Base-by-base conservation (phyloP, 257 asterid species). In the Solanum clarkiae region DNA sequence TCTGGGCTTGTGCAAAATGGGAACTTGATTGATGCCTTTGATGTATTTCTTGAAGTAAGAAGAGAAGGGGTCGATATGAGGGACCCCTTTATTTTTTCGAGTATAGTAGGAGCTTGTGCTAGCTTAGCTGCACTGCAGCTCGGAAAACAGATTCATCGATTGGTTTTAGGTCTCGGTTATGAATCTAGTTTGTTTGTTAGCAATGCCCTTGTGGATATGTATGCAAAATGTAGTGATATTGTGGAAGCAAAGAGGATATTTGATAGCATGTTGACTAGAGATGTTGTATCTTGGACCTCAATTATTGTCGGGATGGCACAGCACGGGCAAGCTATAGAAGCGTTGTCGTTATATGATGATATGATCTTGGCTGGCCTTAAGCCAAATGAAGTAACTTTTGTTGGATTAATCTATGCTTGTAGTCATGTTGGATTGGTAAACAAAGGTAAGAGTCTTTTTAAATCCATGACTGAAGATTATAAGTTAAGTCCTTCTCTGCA, bases 281-380 rank as follows among this genome's bases (percentile, higher is more conserved):
- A 95, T 86, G 86, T 92, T 29, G 95, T 95, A 87, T 93, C 97
- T 36, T 95, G 98, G 99, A 94, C 98, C 36, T 93, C 98, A 11
- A 91, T 94, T 26, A 92, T 95, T 63, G 93, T 94, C 17, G 98
- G 97, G 55, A 89, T 94, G 94, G 98, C 98, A 72, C 97, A 94
- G n/a, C 99, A 95, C 6, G 99, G 99, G 13, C 91, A 65, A 53
- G 94, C 93, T 42, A 49, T 84, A 15, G 93, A 92, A 85, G 97
- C 97, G 0, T 83, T 95, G 15, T 87, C 84, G 0, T 88, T 91
- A 51, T 93, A 94, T 12, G 95, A 93, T 60, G 85, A 91, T 54
- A 94, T 95, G 99, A 88, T 87, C 84, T 83, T 24, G 47, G 90
- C 87, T 84, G 94, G 93, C 20, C 49, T 91, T 29, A 89, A 84